Evolutionary conservation across 83 land plant genomes (phyloP).

Genomic region (Diphasiastrum complanatum): DNA sequence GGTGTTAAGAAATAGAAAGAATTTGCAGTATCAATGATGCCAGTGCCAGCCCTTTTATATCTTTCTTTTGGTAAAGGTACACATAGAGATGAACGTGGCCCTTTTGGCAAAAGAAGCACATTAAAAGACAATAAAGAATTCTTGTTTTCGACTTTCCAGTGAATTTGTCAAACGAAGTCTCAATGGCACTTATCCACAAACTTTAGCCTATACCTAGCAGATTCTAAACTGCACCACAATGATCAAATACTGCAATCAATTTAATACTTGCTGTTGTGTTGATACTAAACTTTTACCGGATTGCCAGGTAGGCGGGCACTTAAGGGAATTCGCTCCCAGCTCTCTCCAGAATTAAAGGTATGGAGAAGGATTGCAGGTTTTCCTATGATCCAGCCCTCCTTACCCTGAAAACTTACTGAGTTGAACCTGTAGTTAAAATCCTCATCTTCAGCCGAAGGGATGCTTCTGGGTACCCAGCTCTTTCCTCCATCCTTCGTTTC

Average conservation of each 20-base stretch:
- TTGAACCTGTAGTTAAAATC: slow-evolving; percentile 98
- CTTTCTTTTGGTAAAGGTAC: no score
- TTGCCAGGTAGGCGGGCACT: slow-evolving; percentile 95
- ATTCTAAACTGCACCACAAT: neutral
- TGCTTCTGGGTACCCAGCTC: slow-evolving; percentile 82
- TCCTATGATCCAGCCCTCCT: slow-evolving; percentile 98
- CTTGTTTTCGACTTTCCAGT: no score
- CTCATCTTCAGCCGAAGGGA: slow-evolving; percentile 96
- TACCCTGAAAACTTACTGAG: slow-evolving; percentile 82
- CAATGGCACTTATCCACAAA: no score
- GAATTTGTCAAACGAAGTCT: neutral
- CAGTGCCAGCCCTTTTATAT: no score
- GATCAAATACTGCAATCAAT: neutral
- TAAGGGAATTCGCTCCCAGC: slow-evolving; percentile 89
- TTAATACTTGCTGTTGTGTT: no score
- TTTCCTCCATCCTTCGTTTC: slow-evolving; percentile 96
- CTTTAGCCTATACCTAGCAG: no score
- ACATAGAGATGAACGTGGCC: no score
- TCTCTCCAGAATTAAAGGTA: slow-evolving; percentile 81
- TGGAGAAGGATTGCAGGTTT: slow-evolving; percentile 92
- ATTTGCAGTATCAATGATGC: no score
- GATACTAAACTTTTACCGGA: slow-evolving; percentile 45
- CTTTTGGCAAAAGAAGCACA: no score
- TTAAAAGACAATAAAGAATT: no score
- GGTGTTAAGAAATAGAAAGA: no score